phyloP scores from a whole-genome alignment of 306 rosid species.

The cucumber (Cucumis sativus) region Cucumber_9930_V3 NC_026657.2:21840501-21841000 shows the following conservation, averaged over 20 bases:
- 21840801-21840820: neutral
- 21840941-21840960: conserved; percentile 28
- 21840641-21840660: neutral
- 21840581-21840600: neutral
- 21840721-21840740: neutral
- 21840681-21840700: neutral
- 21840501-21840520: neutral
- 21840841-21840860: neutral
- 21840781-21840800: neutral
- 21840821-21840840: neutral
- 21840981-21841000: conserved; percentile 39
- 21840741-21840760: neutral
- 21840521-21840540: neutral
- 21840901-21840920: conserved; percentile 15
- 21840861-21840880: neutral
- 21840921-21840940: conserved; percentile 13
- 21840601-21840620: conserved; percentile 44
- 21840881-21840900: conserved; percentile 16
- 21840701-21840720: neutral
- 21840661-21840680: neutral
- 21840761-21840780: neutral
- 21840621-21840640: neutral
- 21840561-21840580: neutral
- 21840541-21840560: neutral
- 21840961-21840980: conserved; percentile 20